These are phyloP conservation scores for Nasturtium officinale DNA, from an alignment of 345 rosid species.

Conservation along the genomic window DNA sequence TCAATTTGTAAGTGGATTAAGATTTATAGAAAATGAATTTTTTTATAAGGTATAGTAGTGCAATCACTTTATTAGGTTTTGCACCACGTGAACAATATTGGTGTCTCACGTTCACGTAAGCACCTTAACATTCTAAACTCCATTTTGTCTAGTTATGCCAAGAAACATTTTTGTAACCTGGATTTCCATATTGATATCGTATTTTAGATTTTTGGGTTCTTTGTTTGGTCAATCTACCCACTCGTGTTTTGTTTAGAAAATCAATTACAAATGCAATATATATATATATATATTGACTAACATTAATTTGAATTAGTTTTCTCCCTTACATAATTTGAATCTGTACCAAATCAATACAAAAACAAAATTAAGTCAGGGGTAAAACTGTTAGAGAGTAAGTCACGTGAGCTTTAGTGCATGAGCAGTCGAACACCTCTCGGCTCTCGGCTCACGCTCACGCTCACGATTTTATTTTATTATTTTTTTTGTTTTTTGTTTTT, in stretches of 20 bases:
- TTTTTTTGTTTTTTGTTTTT: background rate
- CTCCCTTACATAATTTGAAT: no score
- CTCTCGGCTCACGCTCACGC: no score
- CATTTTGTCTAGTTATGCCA: background rate
- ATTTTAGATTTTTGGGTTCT: background rate
- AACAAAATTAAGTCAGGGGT: constrained; percentile 10
- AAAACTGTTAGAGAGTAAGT: constrained; percentile 3
- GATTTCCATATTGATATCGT: background rate
- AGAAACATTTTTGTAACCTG: background rate
- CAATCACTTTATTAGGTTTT: background rate
- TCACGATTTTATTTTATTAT: background rate
- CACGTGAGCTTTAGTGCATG: constrained; percentile 43
- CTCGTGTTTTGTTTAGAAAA: background rate
- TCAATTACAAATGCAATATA: no score
- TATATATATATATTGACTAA: no score
- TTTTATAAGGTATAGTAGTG: background rate
- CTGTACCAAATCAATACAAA: no score
- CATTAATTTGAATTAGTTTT: background rate
- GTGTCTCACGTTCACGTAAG: background rate
- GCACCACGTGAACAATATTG: constrained; percentile 18
- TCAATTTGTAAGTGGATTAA: background rate
- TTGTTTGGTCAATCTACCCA: no score
- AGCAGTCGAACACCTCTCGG: constrained; percentile 35
- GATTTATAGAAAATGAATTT: background rate
- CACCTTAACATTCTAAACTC: background rate